A percentile compares a stretch with the other conserved stretches of the same genome.
These are phyloP conservation scores for Ophiosphaerella herpotricha DNA, from an alignment of 2,329 filamentous ascomycete genomes.

Conservation along the genomic window DNA sequence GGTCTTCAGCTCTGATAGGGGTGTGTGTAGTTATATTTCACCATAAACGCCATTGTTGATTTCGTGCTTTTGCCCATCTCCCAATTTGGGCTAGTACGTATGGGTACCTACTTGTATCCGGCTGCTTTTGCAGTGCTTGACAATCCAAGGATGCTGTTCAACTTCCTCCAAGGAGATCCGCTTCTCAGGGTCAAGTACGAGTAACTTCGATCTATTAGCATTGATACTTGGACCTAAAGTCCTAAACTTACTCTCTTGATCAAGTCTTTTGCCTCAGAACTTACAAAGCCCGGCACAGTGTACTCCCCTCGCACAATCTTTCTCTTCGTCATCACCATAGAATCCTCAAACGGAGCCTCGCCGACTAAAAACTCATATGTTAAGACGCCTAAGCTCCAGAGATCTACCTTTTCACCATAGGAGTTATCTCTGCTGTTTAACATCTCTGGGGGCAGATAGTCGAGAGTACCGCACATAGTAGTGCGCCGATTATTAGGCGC, in stretches of 20 bases:
- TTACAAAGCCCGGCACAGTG: constrained; percentile 88
- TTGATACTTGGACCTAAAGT: neutral
- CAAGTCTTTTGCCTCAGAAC: constrained; percentile 84
- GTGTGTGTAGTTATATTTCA: no score
- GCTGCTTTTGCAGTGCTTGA: constrained; percentile 78
- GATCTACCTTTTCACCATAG: constrained; percentile 93
- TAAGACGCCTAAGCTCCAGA: constrained; percentile 94
- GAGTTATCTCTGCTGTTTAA: constrained; percentile 82
- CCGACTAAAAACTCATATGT: constrained; percentile 96
- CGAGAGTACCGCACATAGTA: constrained; percentile 95
- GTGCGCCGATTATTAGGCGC: constrained; percentile 91
- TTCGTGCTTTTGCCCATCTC: no score
- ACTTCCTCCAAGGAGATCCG: constrained; percentile 88
- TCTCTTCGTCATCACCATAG: constrained; percentile 88
- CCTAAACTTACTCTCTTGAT: constrained; percentile 77
- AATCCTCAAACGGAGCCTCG: constrained; percentile 96
- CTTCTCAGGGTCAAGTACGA: constrained; percentile 93
- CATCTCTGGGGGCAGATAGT: constrained; percentile 99
- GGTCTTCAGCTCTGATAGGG: no score
- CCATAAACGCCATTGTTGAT: no score
- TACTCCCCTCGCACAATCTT: constrained; percentile 90
- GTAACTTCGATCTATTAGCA: constrained; percentile 48
- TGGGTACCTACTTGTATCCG: constrained; percentile 12
- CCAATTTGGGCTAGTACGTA: no score
- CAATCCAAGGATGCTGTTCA: constrained; percentile 89